Percentiles rank a stretch among this genome's conserved stretches.
These are phyloP conservation scores for Aschersonia sp. DNA, from an alignment of 2,329 filamentous ascomycete species.

Conservation along the genomic window DNA sequence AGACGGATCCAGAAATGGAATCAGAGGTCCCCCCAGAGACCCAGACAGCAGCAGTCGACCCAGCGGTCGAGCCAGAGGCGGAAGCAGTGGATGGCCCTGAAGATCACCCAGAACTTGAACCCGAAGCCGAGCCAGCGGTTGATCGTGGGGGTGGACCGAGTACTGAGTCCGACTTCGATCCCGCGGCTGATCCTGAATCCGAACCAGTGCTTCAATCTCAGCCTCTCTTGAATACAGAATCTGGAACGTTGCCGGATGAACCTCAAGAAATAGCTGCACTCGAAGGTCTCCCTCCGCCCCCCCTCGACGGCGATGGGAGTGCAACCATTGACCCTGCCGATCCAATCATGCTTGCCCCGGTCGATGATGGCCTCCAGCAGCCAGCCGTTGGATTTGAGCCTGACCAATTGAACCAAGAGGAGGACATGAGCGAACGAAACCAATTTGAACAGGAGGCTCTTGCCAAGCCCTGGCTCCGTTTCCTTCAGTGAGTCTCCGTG, in stretches of 20 bases:
- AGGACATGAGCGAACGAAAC: constrained; percentile 15
- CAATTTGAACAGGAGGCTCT: constrained; percentile 15
- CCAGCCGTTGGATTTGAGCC: constrained; percentile 8
- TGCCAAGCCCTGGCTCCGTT: constrained; percentile 25
- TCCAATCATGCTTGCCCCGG: background rate
- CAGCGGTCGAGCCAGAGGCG: background rate
- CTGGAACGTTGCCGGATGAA: background rate
- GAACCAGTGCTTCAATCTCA: too few species aligned
- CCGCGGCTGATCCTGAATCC: too few species aligned
- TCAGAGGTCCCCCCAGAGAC: background rate
- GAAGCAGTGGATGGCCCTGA: background rate
- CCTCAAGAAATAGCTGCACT: background rate
- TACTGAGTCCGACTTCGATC: too few species aligned
- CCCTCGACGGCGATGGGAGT: background rate
- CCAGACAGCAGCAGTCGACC: background rate
- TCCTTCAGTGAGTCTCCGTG: constrained; percentile 17
- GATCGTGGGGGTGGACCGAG: too few species aligned
- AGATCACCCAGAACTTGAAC: too few species aligned
- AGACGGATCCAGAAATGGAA: background rate
- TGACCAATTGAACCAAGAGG: constrained; percentile 10
- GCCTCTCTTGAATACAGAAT: background rate
- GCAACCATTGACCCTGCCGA: background rate
- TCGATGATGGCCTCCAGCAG: background rate
- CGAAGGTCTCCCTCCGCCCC: background rate
- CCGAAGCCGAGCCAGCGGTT: too few species aligned